Base-by-base conservation (phyloP, 257 asterid genomes). In the Mitragyna speciosa region DNA sequence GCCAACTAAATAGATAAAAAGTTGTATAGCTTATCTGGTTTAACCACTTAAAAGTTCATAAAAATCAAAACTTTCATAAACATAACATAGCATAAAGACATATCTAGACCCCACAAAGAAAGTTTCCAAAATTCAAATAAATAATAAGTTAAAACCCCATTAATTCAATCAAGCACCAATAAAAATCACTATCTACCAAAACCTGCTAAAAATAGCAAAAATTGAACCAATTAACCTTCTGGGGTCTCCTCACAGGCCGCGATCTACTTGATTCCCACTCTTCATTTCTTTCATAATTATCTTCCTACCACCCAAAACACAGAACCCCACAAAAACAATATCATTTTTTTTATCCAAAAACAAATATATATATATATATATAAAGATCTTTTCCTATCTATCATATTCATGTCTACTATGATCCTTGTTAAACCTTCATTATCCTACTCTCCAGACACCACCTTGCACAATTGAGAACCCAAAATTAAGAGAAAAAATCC, bases 381-480 rank as follows among this genome's bases (percentile, higher is more conserved):
- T n/a, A n/a, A n/a, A n/a, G n/a, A n/a, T n/a, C n/a, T 12, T 30
- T 24, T 1, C n/a, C 31, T 73, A 6, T 12, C 70, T 73, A 45
- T 75, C 63, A 75, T 73, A 51, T 31, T 78, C 83, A 51, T 79
- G 75, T 76, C 79, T 78, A 64, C 51, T 39, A 54, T 79, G 69
- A 20, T 78, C 84, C 67, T 48, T 64, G 56, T 80, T 74, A 75
- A 82, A 41, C 79, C 78, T 19, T 82, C 83, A 58, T 83, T 65
- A 6, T 88, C 89, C 82, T 81, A 83, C 4, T 89, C 93, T 52
- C 89, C 90, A 58, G 96, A 83, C 77, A 89, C 96, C 84, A 90
- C 96, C 98, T 93, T n/a, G 92, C 83, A 15, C 82, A 80, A 20
- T 56, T 82, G 19, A 84, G 72, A 79, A 80, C 26, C 59, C 78